Base-by-base conservation (phyloP, 352 stramenopile species). In the Peronospora destructor region DNA sequence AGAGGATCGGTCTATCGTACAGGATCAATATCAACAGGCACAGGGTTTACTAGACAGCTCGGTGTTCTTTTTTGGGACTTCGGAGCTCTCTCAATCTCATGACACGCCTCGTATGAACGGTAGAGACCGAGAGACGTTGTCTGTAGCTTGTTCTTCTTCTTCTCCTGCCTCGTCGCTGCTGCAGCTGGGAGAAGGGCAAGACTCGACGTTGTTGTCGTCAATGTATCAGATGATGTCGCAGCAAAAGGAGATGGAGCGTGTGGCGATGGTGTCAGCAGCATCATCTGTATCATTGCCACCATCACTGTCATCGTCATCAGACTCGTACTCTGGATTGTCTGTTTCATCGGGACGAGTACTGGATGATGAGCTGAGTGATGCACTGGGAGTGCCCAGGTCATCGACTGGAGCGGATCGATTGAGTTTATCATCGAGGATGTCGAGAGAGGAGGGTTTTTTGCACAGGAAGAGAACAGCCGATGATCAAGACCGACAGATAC, bases 351-450 rank as follows among this genome's bases (percentile, higher is more conserved):
- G 16, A 38, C 68, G 47, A 11, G 37, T 54, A 4, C 49, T 66
- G 25, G 77, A 88, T 34, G 56, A 83, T 13, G 77, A 88, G 28
- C 44, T 88, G 19, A 86, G 61, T 9, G 64, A 83, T 25, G 77
- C 74, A 0, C 38, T 88, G 26, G 77, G 77, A 0, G 66, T 86
- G 32, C 39, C 43, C 0, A 41, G 44, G 2, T 49, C 37, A 6
- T 52, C 34, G 5, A 30, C 21, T 33, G 38, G 28, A 12, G 38
- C 28, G 29, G 48, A 26, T 4, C 40, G 19, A 23, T 13, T 28
- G 14, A 53, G 52, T 13, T 33, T 43, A 12, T 52, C 43, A 13
- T 53, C 30, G 1, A 45, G 36, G 10, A 32, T 39, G 12, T 54
- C 56, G 10, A 17, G 25, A 46, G 13, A 53, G 11, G 36, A 53